A percentile compares a stretch with the other conserved stretches of the same genome.
Evolutionary conservation across 148 eudicot species (phyloP).

Genomic region (Pouteria glomerata): DNA sequence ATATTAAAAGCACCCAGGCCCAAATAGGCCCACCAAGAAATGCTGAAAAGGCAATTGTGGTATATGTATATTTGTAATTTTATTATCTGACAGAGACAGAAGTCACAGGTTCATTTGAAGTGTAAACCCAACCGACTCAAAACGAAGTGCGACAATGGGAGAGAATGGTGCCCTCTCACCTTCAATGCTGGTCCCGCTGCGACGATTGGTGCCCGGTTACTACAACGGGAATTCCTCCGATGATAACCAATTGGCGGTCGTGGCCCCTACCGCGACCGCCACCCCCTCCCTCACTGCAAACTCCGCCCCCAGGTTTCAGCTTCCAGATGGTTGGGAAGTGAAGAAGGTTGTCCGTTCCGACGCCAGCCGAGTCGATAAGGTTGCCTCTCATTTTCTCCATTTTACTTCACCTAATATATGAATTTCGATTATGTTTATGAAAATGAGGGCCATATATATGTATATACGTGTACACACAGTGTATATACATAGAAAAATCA

Average conservation of each 20-base stretch:
- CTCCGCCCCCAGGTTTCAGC: conserved; percentile 11
- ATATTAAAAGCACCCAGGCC: too few species aligned
- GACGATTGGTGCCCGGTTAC: neutral
- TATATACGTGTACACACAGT: neutral
- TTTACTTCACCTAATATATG: too few species aligned
- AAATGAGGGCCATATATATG: neutral
- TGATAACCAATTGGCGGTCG: conserved; percentile 21
- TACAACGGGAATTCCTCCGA: neutral
- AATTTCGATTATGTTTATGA: too few species aligned
- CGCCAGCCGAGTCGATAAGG: conserved; percentile 56
- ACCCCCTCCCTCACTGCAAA: conserved; percentile 10
- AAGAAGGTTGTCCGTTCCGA: conserved; percentile 42
- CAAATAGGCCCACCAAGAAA: too few species aligned
- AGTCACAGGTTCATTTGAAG: too few species aligned
- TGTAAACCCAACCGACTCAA: too few species aligned
- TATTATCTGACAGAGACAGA: too few species aligned
- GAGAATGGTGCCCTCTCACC: conserved; percentile 1
- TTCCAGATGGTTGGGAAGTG: conserved; percentile 63
- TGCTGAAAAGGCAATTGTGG: too few species aligned
- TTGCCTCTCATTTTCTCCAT: conserved; percentile 13
- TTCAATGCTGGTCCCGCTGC: conserved; percentile 14
- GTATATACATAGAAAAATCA: neutral
- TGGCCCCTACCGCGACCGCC: conserved; percentile 12
- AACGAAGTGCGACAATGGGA: neutral
- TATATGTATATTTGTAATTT: too few species aligned